Evolutionary conservation across 2,329 filamentous ascomycete species (phyloP), one percentile per base, ranked within the genome.

Genomic region (Alternaria conjuncta): DNA sequence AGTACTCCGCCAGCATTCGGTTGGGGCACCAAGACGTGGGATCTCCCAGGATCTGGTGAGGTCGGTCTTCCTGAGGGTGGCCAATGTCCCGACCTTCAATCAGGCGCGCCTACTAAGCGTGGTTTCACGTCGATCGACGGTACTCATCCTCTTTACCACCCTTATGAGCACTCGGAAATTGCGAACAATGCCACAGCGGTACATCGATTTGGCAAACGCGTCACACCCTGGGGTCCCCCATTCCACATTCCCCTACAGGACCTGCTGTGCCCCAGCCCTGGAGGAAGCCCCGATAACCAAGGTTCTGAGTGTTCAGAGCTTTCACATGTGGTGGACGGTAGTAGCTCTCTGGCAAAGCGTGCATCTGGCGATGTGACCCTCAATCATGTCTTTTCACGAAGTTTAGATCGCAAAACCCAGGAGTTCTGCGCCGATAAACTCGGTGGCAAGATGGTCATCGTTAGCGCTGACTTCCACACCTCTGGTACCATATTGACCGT

Each of bases 11-110:
- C 18, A 25, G 23, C 26, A 47, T 60, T 60, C 53, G 50, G 57
- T 13, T 60, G 57, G 57, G 54, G 36, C 15, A 46, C 20, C 15
- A 46, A 46, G 21, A 46, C 36, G 23, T 45, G 36, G 36, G 23
- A 56, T 41, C 54, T 56, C 10, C 36, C 54, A 30, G 25, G 41
- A 26, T 45, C 41, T 9, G 50, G 57, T 23, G 57, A 60, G 57
- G 43, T 55, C 7, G n/a, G 46, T 23, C 51, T 60, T 41, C 51
- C 53, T 18, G 11, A 41, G 18, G 57, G 57, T 15, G 57, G 57
- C 41, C 44, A 45, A n/a, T 60, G 49, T 60, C 57, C 57, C 36
- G 26, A 55, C 26, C 57, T 60, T 25, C 53, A 28, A 44, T 32
- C 53, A 18, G 57, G 57, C 25, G 49, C 43, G 36, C 57, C 57